Evolutionary conservation across 257 asterid species (phyloP), one percentile per base, ranked within the genome.

Genomic region (Primulina huaijiensis): DNA sequence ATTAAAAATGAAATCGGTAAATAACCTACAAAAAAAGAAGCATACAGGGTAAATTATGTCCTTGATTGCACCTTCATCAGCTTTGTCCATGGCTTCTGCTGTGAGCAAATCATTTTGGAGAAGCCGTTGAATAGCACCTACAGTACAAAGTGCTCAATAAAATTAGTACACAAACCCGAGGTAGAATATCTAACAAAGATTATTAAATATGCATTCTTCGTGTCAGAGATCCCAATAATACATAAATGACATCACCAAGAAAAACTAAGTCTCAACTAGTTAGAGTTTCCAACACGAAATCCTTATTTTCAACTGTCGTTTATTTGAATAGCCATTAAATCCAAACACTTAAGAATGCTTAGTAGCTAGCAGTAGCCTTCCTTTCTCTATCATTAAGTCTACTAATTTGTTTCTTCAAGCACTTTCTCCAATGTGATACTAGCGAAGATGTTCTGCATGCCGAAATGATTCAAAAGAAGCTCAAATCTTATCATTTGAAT

Each of bases 121-220:
- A 76, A 94, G 92, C 73, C 95, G 83, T 70, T 94, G 96, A 67
- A 94, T 80, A 67, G 99, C 99, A 62, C 99, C 99, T 94, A 85
- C 73, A 81, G 43, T 73, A 75, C 52, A 67, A 56, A 60, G 53
- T 23, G 64, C 27, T 38, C 62, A 2, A 27, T 43, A 60, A 76
- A 58, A 25, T 27, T 20, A 57, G 57, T 20, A 7, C 21, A n/a
- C 3, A 8, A 68, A 65, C 19, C 53, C 16, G 34, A 46, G 66
- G 55, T 67, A 70, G 52, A n/a, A 62, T 55, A 55, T 69, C 69
- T 33, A 63, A 6, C 30, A 57, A 56, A 43, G 27, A 56, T 66
- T 25, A 35, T 29, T 43, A 57, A 73, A 63, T 21, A 11, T 17
- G 65, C 19, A 53, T 60, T 43, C 43, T 14, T 34, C 12, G 16